Evolutionary conservation across 352 stramenopile species (phyloP), one percentile per base, ranked within the genome.

Genomic region (Pythium myriotylum): DNA sequence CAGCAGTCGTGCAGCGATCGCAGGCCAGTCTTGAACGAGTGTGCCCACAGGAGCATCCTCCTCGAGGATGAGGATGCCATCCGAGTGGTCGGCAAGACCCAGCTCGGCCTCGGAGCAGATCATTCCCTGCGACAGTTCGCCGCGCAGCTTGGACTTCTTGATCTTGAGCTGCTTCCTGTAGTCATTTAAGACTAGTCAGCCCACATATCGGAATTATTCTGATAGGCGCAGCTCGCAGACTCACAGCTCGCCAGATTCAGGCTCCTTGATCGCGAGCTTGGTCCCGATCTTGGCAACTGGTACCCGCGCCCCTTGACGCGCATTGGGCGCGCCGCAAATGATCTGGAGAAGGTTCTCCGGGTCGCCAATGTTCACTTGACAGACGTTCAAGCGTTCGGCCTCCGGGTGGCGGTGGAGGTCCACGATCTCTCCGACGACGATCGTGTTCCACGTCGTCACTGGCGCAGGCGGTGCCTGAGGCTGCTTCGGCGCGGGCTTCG

Each of bases 31-130:
- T 26, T 68, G 59, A 29, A 89, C 72, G n/a, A 84, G 76, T 10
- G 57, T 72, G 7, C 83, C 83, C 8, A 91, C 65, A 20, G 73
- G 68, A 12, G 81, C 80, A 33, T 84, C 77, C 20, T 79, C 67
- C 10, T 84, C 71, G 0, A 92, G 70, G 29, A 89, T 81, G 22
- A 87, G 55, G 62, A 92, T 91, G 62, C 83, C 81, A 53, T 88
- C 79, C 64, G 81, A 91, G 33, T 76, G 37, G 49, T 86, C 76
- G 4, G 68, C 66, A 23, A 92, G 66, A 1, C 81, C 81, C 9
- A 92, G 72, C 62, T 92, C 83, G 5, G 73, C 81, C 63, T 92
- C 83, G 1, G 83, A 92, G 70, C 83, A 92, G 65, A 92, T 92
- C 81, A 92, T 92, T 29, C 83, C 83, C 45, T 89, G 79, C 26